Evolutionary conservation across 352 stramenopile species (phyloP).

Genomic region (Blastocystis hominis): DNA sequence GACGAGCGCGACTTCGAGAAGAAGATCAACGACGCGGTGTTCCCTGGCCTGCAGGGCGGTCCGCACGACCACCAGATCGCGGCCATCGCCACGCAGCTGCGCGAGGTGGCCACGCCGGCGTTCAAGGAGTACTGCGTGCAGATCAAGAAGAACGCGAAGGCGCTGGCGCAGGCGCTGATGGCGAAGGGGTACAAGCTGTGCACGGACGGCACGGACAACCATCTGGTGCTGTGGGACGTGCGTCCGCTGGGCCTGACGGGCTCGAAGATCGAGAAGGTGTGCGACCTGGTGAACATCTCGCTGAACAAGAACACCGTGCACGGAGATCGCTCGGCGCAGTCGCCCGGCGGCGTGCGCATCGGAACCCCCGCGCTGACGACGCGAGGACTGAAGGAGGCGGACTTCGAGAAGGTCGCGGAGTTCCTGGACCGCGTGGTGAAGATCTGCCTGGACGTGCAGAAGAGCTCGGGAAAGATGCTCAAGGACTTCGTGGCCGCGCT

Average conservation of each 20-base stretch:
- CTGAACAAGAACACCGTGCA: slow-evolving; percentile 98
- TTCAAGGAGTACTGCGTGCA: too few species aligned
- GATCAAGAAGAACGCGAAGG: slow-evolving; percentile 91
- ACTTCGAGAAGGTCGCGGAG: slow-evolving; percentile 86
- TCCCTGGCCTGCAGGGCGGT: too few species aligned
- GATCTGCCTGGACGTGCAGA: slow-evolving; percentile 86
- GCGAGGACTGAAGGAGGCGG: slow-evolving; percentile 84
- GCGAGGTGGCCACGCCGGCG: too few species aligned
- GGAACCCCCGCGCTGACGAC: slow-evolving; percentile 90
- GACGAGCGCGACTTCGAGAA: too few species aligned
- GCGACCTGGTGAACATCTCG: too few species aligned
- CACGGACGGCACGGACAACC: slow-evolving; percentile 85
- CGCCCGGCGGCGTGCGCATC: slow-evolving; percentile 81
- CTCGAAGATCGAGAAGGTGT: too few species aligned
- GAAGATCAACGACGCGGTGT: too few species aligned
- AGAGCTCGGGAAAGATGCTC: slow-evolving; percentile 29
- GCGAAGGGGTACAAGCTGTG: slow-evolving; percentile 84
- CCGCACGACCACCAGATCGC: too few species aligned
- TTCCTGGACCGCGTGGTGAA: slow-evolving; percentile 86
- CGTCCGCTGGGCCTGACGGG: too few species aligned
- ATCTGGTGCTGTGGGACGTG: too few species aligned
- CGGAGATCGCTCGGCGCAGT: slow-evolving; percentile 86
- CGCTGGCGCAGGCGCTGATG: slow-evolving; percentile 80
- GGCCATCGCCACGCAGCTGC: too few species aligned
- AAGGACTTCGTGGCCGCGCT: slow-evolving; percentile 63